phyloP scores from a whole-genome alignment of 2,329 filamentous ascomycete species.

The Ustilaginoidea virens region DNA sequence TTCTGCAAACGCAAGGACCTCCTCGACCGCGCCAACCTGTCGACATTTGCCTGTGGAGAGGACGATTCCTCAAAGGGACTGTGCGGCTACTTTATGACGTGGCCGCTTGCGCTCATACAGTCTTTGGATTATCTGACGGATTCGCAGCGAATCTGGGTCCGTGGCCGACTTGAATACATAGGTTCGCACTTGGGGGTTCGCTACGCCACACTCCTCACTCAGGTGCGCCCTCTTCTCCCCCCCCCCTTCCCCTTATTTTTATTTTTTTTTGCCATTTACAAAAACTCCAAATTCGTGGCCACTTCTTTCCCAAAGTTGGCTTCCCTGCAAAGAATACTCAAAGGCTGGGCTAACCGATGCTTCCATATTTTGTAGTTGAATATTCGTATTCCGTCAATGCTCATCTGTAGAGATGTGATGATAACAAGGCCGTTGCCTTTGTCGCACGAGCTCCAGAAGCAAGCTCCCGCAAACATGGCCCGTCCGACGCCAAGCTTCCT shows the following conservation, averaged over 20 bases:
- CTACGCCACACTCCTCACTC: conserved; percentile 38
- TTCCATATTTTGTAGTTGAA: conserved; percentile 27
- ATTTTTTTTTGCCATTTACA: neutral
- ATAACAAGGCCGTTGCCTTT: conserved; percentile 28
- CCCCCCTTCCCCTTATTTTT: conserved; percentile 1
- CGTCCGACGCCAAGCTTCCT: conserved; percentile 19
- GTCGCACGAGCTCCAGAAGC: conserved; percentile 27
- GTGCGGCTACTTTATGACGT: conserved; percentile 43
- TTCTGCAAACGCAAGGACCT: conserved; percentile 29
- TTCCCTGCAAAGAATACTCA: too few species aligned
- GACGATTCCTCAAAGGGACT: conserved; percentile 36
- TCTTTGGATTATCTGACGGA: conserved; percentile 45
- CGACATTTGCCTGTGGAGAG: conserved; percentile 32
- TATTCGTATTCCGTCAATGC: conserved; percentile 45
- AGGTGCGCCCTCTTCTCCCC: conserved; percentile 23
- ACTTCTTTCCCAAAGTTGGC: too few species aligned
- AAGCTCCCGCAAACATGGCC: conserved; percentile 23
- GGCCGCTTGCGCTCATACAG: conserved; percentile 38
- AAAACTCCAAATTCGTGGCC: too few species aligned
- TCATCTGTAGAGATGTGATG: conserved; percentile 38
- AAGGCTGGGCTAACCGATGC: neutral
- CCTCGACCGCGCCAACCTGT: conserved; percentile 22
- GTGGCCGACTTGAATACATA: conserved; percentile 38
- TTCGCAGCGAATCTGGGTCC: conserved; percentile 38
- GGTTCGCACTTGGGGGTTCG: conserved; percentile 39